phyloP scores from a whole-genome alignment of 352 stramenopile genomes.

The Phytophthora aleatoria region DNA sequence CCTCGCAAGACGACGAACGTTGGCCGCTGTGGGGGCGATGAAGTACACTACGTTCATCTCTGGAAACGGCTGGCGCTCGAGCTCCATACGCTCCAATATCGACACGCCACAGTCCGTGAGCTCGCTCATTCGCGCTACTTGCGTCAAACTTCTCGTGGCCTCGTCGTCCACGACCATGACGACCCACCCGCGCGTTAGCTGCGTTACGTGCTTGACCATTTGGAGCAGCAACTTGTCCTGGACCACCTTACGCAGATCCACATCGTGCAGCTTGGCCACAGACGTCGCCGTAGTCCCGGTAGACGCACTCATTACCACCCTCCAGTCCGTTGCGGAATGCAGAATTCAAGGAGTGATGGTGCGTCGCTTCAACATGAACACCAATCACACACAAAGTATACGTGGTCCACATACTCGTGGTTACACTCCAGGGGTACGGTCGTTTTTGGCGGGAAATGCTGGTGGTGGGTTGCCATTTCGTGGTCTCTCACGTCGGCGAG shows the following conservation, averaged over 20 bases:
- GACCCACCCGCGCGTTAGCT: slow-evolving; percentile 78
- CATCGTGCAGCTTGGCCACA: slow-evolving; percentile 40
- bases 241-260: slow-evolving; percentile 79
- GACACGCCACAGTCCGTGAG: slow-evolving; percentile 97
- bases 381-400: not conserved
- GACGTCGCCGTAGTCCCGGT: slow-evolving; percentile 2
- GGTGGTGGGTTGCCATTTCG: slow-evolving; percentile 10
- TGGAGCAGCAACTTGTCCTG: slow-evolving; percentile 82
- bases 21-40: slow-evolving; percentile 86
- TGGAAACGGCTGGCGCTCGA: slow-evolving; percentile 94
- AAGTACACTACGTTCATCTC: slow-evolving; percentile 98
- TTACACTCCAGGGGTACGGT: slow-evolving; percentile 16
- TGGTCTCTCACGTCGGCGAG: no score
- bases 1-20: slow-evolving; percentile 79
- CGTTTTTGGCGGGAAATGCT: slow-evolving; percentile 40
- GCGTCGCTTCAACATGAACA: slow-evolving; percentile 12
- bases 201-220: slow-evolving; percentile 85
- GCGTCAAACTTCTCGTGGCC: slow-evolving; percentile 93
- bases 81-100: slow-evolving; percentile 95
- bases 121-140: slow-evolving; percentile 97
- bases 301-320: no score
- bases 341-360: slow-evolving; percentile 9
- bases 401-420: slow-evolving; percentile 1
- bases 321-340: slow-evolving; percentile 14
- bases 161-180: slow-evolving; percentile 96